A percentile compares a stretch with the other conserved stretches of the same genome.
These are phyloP conservation scores for Ceratocystis colombiana DNA, from an alignment of 2,329 filamentous ascomycete species.

Conservation along the genomic window DNA sequence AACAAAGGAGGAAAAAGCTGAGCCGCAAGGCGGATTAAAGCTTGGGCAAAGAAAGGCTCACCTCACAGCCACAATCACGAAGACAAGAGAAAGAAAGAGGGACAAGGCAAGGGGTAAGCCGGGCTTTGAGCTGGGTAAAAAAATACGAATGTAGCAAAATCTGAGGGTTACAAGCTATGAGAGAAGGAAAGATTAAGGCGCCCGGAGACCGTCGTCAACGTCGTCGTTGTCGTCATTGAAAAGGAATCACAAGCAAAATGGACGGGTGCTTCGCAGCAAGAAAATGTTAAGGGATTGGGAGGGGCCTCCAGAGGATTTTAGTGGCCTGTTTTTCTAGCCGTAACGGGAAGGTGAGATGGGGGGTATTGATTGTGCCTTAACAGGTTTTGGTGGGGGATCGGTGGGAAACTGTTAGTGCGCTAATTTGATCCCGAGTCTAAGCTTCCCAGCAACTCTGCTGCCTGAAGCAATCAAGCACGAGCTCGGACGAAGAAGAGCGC, in stretches of 20 bases:
- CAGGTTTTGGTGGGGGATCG: neutral
- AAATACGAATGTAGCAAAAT: neutral
- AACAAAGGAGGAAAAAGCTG: neutral
- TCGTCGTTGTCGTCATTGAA: neutral
- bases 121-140: neutral
- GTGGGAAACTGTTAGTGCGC: neutral
- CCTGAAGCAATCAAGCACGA: neutral
- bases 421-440: neutral
- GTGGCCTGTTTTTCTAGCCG: neutral
- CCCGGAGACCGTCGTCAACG: neutral
- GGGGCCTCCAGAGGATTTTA: neutral
- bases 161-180: neutral
- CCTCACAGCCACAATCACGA: too few relatives aligned
- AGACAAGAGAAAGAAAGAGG: neutral
- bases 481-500: neutral
- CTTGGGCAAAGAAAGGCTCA: too few relatives aligned
- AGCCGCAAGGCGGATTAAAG: neutral
- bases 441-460: neutral
- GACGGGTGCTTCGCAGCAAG: neutral
- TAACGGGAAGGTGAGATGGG: neutral
- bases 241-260: neutral
- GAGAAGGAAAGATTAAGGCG: constrained; percentile 5
- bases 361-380: neutral
- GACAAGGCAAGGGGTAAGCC: too few relatives aligned
- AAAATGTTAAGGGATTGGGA: neutral